phyloP scores from a whole-genome alignment of 169 alveolate genomes.

The Theileria orientalis region DNA sequence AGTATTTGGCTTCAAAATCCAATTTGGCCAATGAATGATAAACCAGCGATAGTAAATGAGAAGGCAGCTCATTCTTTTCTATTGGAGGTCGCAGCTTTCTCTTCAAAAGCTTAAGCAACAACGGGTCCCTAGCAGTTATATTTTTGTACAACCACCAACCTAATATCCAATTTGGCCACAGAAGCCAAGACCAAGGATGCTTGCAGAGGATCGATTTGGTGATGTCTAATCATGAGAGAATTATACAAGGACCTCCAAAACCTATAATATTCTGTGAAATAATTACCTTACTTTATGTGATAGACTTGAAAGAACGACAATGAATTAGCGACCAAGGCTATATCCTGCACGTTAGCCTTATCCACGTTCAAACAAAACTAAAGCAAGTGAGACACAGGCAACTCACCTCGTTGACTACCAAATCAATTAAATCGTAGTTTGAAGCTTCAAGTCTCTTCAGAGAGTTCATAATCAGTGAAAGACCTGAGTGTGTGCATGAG shows the following conservation, averaged over 20 bases:
- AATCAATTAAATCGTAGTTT: conserved; percentile 73
- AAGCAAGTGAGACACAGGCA: not conserved
- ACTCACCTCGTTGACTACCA: conserved; percentile 73
- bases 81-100: conserved; percentile 59
- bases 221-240: conserved; percentile 46
- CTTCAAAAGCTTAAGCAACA: conserved; percentile 60
- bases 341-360: conserved; percentile 72
- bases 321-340: conserved; percentile 70
- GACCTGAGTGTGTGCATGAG: conserved; percentile 26
- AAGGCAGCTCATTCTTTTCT: conserved; percentile 48
- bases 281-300: conserved; percentile 62
- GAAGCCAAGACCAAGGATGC: conserved; percentile 72
- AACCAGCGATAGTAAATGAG: conserved; percentile 65
- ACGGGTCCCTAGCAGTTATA: conserved; percentile 33
- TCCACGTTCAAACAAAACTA: conserved; percentile 49
- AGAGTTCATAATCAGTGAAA: conserved; percentile 70
- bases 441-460: conserved; percentile 68
- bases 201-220: conserved; percentile 60
- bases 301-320: conserved; percentile 72
- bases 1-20: conserved; percentile 53
- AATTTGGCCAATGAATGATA: conserved; percentile 78
- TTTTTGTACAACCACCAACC: conserved; percentile 25
- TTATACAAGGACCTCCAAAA: conserved; percentile 66
- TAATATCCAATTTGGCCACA: conserved; percentile 71
- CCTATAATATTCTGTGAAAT: conserved; percentile 44